A percentile compares a stretch with the other conserved stretches of the same genome.
Evolutionary conservation across 176 grass and related monocot species (phyloP).

Genomic region (Juncus effusus): DNA sequence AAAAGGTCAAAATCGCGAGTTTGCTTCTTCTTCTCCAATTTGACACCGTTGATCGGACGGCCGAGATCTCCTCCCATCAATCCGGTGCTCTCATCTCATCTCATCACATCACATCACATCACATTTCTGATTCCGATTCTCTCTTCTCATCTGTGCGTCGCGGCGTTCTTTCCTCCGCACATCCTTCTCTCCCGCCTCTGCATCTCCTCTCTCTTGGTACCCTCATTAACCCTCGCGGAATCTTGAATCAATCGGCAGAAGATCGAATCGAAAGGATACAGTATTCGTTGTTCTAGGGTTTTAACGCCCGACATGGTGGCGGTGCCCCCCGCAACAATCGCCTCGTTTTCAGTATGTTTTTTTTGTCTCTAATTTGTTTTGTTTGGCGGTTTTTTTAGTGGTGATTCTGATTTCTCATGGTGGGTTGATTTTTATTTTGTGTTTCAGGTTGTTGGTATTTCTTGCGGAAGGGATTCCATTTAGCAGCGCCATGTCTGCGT

Average conservation of each 20-base stretch:
- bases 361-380: background rate
- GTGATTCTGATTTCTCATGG: background rate
- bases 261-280: slow-evolving; percentile 7
- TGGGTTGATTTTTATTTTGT: background rate
- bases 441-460: slow-evolving; percentile 4
- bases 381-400: background rate
- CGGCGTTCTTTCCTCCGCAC: slow-evolving; percentile 13
- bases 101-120: no score
- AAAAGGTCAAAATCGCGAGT: no score
- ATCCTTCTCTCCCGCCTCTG: slow-evolving; percentile 28
- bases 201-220: slow-evolving; percentile 14
- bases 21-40: no score
- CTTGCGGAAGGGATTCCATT: slow-evolving; percentile 2
- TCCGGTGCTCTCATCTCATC: background rate
- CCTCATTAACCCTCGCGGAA: background rate
- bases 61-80: background rate
- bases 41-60: background rate
- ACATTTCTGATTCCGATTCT: background rate
- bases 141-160: background rate
- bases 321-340: background rate
- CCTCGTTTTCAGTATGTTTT: slow-evolving; percentile 20
- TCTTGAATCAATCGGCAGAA: slow-evolving; percentile 8
- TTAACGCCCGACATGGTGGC: slow-evolving; percentile 35
- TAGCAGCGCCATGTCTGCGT: slow-evolving; percentile 19
- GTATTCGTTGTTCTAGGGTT: slow-evolving; percentile 40